These are phyloP conservation scores for Hypericum androsaemum DNA, from an alignment of 345 rosid genomes.

Conservation along the genomic window DNA sequence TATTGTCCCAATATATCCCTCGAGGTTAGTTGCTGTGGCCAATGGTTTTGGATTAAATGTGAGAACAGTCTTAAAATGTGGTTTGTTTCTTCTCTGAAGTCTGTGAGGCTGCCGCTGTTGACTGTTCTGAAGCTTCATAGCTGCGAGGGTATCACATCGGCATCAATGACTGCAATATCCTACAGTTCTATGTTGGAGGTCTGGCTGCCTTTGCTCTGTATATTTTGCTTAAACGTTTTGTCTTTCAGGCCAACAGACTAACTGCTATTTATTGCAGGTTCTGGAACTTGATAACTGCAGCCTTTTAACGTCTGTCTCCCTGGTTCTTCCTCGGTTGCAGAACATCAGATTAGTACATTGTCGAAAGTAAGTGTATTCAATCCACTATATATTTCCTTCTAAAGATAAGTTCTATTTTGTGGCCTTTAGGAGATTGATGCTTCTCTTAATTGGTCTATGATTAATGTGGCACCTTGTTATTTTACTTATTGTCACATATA, in stretches of 20 bases:
- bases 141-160: constrained; percentile 97
- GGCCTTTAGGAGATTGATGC: not conserved
- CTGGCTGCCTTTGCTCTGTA: constrained; percentile 10
- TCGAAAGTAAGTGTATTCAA: constrained; percentile 20
- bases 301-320: constrained; percentile 72
- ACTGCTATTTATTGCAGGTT: constrained; percentile 40
- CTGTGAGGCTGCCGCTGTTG: constrained; percentile 77
- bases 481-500: not conserved
- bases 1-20: constrained; percentile 96
- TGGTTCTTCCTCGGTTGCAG: constrained; percentile 76
- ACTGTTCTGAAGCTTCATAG: constrained; percentile 87
- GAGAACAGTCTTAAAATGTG: not conserved
- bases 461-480: not conserved
- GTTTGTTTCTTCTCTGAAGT: constrained; percentile 33
- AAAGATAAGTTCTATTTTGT: not conserved
- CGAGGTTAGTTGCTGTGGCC: constrained; percentile 47
- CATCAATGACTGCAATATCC: constrained; percentile 86
- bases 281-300: constrained; percentile 92
- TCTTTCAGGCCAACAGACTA: not conserved
- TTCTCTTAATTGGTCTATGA: not conserved
- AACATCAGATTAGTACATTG: constrained; percentile 58
- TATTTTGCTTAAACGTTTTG: not conserved
- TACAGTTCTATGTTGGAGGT: constrained; percentile 73
- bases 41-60: not conserved
- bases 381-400: constrained; percentile 6